These are phyloP conservation scores for Fusarium tricinctum DNA, from an alignment of 2,329 filamentous ascomycete species.

Conservation along the genomic window DNA sequence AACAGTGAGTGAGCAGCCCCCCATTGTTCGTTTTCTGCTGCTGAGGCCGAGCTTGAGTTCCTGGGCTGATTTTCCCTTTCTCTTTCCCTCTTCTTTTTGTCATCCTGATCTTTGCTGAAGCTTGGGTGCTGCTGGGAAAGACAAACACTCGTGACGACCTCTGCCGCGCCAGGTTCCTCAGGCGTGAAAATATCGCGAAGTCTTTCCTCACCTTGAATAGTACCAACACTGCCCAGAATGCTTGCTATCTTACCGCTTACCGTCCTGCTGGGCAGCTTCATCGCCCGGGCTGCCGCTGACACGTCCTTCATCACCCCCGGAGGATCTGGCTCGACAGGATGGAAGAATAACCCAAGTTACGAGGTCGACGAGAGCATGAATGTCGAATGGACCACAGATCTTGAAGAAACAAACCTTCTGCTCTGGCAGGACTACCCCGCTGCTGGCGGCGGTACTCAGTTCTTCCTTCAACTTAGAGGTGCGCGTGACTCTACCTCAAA, in stretches of 20 bases:
- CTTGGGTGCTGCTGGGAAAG: background rate
- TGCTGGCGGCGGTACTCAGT: constrained; percentile 21
- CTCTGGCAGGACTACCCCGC: constrained; percentile 46
- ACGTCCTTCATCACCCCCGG: constrained; percentile 36
- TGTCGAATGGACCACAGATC: constrained; percentile 44
- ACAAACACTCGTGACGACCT: constrained; percentile 9
- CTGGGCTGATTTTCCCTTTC: background rate
- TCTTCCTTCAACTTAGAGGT: constrained; percentile 16
- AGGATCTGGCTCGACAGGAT: constrained; percentile 33
- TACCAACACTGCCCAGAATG: constrained; percentile 8
- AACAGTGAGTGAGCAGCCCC: constrained; percentile 8
- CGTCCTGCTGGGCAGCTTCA: constrained; percentile 22
- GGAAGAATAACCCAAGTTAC: constrained; percentile 46
- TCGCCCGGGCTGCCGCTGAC: constrained; percentile 12
- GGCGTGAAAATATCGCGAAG: background rate
- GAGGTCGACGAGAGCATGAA: constrained; percentile 42
- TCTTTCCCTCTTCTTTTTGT: constrained; percentile 7
- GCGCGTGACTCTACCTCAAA: background rate
- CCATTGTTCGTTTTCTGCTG: constrained; percentile 11
- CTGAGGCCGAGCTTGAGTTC: background rate
- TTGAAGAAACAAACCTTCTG: constrained; percentile 37
- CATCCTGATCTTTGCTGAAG: background rate
- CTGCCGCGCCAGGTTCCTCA: background rate
- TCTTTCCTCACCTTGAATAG: background rate
- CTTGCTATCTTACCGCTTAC: constrained; percentile 17